These are phyloP conservation scores for Trametes pubescens DNA, from an alignment of 1,284 basidiomycete genomes.

Conservation along the genomic window DNA sequence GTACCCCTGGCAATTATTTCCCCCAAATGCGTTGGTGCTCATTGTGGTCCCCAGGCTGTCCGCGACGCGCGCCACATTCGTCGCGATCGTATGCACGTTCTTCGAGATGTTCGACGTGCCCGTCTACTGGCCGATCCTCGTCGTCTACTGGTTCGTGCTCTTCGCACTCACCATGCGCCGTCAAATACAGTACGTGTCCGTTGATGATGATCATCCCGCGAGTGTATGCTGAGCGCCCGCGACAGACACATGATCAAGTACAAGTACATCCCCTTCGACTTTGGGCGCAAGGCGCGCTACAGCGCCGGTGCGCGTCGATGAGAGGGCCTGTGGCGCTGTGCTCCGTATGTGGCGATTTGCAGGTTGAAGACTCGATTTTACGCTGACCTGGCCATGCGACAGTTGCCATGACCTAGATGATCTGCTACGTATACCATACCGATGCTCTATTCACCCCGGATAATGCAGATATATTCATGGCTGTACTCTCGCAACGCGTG, in stretches of 20 bases:
- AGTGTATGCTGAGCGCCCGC: conserved; percentile 2
- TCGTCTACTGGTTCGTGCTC: conserved; percentile 91
- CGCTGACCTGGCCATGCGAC: not conserved
- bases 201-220: no score
- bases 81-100: conserved; percentile 84
- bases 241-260: conserved; percentile 98
- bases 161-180: conserved; percentile 92
- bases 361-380: no score
- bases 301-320: conserved; percentile 37
- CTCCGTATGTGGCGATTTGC: conserved; percentile 12
- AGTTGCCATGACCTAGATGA: conserved; percentile 32
- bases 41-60: conserved; percentile 72
- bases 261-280: conserved; percentile 93
- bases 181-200: conserved; percentile 86
- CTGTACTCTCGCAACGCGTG: conserved; percentile 10
- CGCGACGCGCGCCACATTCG: conserved; percentile 86
- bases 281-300: conserved; percentile 87
- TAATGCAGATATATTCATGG: conserved; percentile 23
- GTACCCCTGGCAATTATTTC: conserved; percentile 36
- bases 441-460: conserved; percentile 20
- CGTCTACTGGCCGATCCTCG: conserved; percentile 97
- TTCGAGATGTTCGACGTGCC: conserved; percentile 92
- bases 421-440: conserved; percentile 32
- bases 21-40: no score
- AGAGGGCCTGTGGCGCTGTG: conserved; percentile 24